Percentiles rank a stretch among this genome's conserved stretches.
Conservation (phyloP, 2,329 filamentous ascomycete genomes). For the Westerdykella sp. region DNA sequence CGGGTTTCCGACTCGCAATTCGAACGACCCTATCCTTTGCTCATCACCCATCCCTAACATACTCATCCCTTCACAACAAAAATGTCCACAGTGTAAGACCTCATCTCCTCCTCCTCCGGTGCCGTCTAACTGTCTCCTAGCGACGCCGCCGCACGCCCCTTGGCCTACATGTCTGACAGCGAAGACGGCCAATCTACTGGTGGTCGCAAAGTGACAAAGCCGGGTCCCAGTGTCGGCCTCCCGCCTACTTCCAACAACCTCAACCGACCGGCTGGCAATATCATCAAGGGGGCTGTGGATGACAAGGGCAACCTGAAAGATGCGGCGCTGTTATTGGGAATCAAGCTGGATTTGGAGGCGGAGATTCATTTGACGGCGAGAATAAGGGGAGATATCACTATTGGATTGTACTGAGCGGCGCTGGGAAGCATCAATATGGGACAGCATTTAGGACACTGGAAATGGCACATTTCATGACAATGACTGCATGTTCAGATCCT, state of each 20-base stretch:
- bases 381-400: slow-evolving; percentile 51
- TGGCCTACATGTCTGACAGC: slow-evolving; percentile 33
- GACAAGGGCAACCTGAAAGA: slow-evolving; percentile 53
- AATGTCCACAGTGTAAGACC: slow-evolving; percentile 28
- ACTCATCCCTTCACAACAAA: slow-evolving; percentile 1
- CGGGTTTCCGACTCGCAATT: too few relatives aligned
- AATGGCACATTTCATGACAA: too few relatives aligned
- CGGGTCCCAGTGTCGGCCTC: slow-evolving; percentile 15
- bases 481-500: too few relatives aligned
- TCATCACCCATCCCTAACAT: neutral
- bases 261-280: slow-evolving; percentile 35
- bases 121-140: slow-evolving; percentile 10
- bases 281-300: slow-evolving; percentile 53
- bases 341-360: slow-evolving; percentile 59
- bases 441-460: too few relatives aligned
- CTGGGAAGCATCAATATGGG: neutral
- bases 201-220: slow-evolving; percentile 28
- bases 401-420: slow-evolving; percentile 49
- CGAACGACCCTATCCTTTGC: neutral
- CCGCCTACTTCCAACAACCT: slow-evolving; percentile 37
- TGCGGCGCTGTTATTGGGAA: slow-evolving; percentile 54
- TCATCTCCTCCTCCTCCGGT: neutral
- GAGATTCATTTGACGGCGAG: slow-evolving; percentile 57
- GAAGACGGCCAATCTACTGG: slow-evolving; percentile 39
- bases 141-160: slow-evolving; percentile 23